A percentile compares a stretch with the other conserved stretches of the same genome.
phyloP scores from a whole-genome alignment of 2,329 filamentous ascomycete species.

The Nemania abortiva region DNA sequence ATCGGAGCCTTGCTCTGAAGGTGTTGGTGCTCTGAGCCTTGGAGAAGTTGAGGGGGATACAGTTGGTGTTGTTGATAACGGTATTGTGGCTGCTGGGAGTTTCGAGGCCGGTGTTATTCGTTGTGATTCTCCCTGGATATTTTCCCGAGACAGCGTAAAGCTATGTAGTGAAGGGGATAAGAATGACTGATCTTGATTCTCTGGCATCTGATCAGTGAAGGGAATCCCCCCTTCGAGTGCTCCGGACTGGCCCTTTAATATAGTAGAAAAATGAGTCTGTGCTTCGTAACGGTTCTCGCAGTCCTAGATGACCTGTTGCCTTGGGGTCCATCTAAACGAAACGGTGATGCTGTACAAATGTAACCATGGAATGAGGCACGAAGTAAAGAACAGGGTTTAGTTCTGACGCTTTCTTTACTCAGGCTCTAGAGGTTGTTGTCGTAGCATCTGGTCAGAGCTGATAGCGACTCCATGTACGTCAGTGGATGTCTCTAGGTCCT shows the following conservation, averaged over 20 bases:
- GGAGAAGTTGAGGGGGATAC: constrained; percentile 37
- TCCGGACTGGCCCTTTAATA: constrained; percentile 25
- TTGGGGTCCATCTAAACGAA: constrained; percentile 29
- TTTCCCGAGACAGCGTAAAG: not conserved
- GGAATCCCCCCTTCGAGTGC: constrained; percentile 4
- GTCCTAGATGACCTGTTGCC: constrained; percentile 36
- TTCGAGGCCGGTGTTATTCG: constrained; percentile 11
- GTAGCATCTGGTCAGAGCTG: constrained; percentile 36
- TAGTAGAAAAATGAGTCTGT: constrained; percentile 12
- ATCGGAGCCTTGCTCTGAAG: constrained; percentile 15
- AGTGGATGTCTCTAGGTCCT: constrained; percentile 37
- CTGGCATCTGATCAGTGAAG: constrained; percentile 25
- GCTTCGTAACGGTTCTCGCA: constrained; percentile 19
- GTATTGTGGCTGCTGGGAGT: not conserved
- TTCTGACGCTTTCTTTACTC: constrained; percentile 19
- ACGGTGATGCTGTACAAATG: constrained; percentile 35
- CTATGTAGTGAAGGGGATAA: constrained; percentile 12
- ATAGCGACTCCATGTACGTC: constrained; percentile 31
- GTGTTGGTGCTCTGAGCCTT: constrained; percentile 19
- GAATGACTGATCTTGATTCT: constrained; percentile 29
- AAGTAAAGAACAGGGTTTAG: constrained; percentile 29
- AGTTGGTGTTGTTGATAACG: constrained; percentile 32
- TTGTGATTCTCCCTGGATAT: not conserved
- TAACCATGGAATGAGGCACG: constrained; percentile 35
- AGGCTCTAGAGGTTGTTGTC: constrained; percentile 30